Evolutionary conservation across 805 yeast genomes (phyloP), one percentile per base, ranked within the genome.

Genomic region (Pichia gijzeniarum): DNA sequence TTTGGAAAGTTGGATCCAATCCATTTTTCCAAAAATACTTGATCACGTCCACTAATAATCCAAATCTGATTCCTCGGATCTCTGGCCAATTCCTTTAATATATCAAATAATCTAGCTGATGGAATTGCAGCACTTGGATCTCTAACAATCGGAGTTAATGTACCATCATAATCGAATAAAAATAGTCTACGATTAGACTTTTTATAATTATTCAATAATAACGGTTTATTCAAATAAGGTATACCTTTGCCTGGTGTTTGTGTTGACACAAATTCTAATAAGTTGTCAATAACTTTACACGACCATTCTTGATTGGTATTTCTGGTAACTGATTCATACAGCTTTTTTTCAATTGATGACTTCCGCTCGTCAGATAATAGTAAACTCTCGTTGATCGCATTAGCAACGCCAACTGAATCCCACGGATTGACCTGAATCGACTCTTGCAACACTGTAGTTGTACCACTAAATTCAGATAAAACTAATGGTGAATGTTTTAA

Each of bases 81-180:
- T 13, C 71, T 70, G 2, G 83, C 71, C 43, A 93, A 70, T 27
- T 71, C 68, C 22, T 74, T 70, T 48, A 93, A 64, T 12, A 84
- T 77, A 8, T 70, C 64, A 44, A 77, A 71, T 38, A 93, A 70
- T 53, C 83, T 73, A 3, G 82, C 80, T 1, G 95, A 80, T 3
- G 99, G 99, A 35, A 93, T 85, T 0, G 99, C 99, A 0, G 98
- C 97, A n/a, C 91, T 88, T 2, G 99, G 99, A 56, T 93, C 98
- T 34, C 80, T 76, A 3, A 93, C 99, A 59, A 93, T 93, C 13
- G 98, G 98, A 0, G 99, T 88, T 54, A 93, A 71, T 1, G 99
- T 93, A 25, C 99, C 99, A 62, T 93, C 99, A 62, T 93, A 93
- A 66, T 93, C 99, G 66, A 93, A 90, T 55, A 93, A 64, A 56